phyloP scores from a whole-genome alignment of 2,329 filamentous ascomycete species.

The Pyrenochaeta sp. region DNA sequence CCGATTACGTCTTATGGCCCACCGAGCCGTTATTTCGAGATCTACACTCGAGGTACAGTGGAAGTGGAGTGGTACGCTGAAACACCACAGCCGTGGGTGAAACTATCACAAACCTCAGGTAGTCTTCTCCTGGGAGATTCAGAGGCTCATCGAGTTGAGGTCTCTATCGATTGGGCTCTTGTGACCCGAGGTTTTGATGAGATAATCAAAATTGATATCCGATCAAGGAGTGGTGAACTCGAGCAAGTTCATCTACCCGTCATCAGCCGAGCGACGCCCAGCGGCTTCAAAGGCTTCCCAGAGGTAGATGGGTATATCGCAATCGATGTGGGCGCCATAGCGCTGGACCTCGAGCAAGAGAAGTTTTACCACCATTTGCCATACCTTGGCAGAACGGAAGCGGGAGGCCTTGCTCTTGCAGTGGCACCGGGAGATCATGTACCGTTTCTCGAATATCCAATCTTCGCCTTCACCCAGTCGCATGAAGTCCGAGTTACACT shows the following conservation, averaged over 20 bases:
- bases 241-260: constrained; percentile 9
- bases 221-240: neutral
- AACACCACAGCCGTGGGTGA: neutral
- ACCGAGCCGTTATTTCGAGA: constrained; percentile 2
- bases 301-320: constrained; percentile 4
- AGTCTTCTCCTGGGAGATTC: neutral
- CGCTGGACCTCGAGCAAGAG: neutral
- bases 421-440: neutral
- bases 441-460: neutral
- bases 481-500: constrained; percentile 10
- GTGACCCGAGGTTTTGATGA: constrained; percentile 1
- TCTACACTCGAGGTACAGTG: constrained; percentile 1
- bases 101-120: neutral
- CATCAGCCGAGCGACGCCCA: neutral
- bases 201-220: neutral
- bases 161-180: neutral
- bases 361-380: neutral
- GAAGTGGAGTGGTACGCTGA: constrained; percentile 1
- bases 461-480: constrained; percentile 9
- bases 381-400: constrained; percentile 3
- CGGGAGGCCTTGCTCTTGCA: constrained; percentile 3
- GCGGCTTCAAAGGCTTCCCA: constrained; percentile 3
- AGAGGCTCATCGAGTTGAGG: neutral
- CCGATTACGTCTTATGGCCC: constrained; percentile 7
- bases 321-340: neutral